A percentile compares a stretch with the other conserved stretches of the same genome.
These are phyloP conservation scores for Phytophthora pini DNA, from an alignment of 352 stramenopile species.

Conservation along the genomic window DNA sequence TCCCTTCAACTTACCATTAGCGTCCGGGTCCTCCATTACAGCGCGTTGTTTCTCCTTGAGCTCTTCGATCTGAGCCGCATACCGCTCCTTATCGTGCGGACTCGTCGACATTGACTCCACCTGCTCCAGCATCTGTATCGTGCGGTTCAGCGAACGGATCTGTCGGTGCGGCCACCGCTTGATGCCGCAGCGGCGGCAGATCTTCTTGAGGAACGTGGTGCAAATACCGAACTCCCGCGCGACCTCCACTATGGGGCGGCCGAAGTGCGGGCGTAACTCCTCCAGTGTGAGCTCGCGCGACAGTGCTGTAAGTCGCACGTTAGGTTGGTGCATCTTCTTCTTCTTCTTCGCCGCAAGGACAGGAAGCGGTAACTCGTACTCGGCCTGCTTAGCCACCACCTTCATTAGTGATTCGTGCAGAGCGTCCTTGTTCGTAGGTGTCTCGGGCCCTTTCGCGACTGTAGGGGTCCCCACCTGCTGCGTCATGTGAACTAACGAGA, in stretches of 20 bases:
- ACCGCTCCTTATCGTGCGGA: constrained; percentile 57
- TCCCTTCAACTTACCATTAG: constrained; percentile 62
- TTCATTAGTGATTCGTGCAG: constrained; percentile 48
- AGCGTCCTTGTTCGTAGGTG: constrained; percentile 14
- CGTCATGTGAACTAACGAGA: constrained; percentile 76
- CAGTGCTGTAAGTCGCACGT: constrained; percentile 55
- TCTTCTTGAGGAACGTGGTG: constrained; percentile 83
- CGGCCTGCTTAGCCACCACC: constrained; percentile 45
- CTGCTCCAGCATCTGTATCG: constrained; percentile 79
- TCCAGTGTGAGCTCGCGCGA: constrained; percentile 66
- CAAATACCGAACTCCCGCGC: constrained; percentile 76
- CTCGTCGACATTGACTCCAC: constrained; percentile 53
- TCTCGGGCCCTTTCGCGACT: constrained; percentile 4
- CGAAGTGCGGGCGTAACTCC: constrained; percentile 68
- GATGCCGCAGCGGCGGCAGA: constrained; percentile 68
- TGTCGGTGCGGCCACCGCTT: constrained; percentile 75
- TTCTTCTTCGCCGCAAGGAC: constrained; percentile 14
- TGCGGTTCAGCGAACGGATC: constrained; percentile 71
- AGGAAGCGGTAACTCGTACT: constrained; percentile 21
- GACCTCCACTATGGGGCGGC: constrained; percentile 69
- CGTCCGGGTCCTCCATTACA: constrained; percentile 72
- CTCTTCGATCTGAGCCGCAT: constrained; percentile 59
- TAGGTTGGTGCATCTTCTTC: constrained; percentile 43
- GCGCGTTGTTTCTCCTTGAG: constrained; percentile 71
- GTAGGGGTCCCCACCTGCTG: constrained; percentile 25